phyloP scores from a whole-genome alignment of 1,139 yeast genomes.

The Zygosaccharomyces sapae region DNA sequence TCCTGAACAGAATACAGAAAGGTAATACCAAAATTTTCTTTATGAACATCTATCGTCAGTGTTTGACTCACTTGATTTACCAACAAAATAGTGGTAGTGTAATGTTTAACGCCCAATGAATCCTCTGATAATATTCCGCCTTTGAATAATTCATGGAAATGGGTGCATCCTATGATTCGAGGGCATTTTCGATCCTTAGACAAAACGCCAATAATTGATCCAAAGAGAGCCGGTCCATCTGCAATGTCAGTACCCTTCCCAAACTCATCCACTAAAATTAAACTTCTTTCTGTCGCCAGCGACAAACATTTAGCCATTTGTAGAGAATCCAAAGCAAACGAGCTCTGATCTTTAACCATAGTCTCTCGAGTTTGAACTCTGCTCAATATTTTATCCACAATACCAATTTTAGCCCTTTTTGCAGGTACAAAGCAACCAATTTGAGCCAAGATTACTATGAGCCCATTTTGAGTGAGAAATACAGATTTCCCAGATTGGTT shows the following conservation, averaged over 20 bases:
- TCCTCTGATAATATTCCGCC: constrained; percentile 20
- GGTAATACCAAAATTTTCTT: constrained; percentile 27
- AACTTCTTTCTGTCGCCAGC: constrained; percentile 38
- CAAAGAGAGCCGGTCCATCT: constrained; percentile 47
- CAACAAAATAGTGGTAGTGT: constrained; percentile 34
- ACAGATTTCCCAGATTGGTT: constrained; percentile 52
- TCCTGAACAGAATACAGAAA: constrained; percentile 36
- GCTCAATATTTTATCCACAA: constrained; percentile 44
- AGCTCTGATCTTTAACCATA: constrained; percentile 41
- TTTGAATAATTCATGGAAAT: constrained; percentile 42
- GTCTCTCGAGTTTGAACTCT: constrained; percentile 44
- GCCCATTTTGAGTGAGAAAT: constrained; percentile 43
- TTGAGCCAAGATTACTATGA: constrained; percentile 45
- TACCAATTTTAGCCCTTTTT: constrained; percentile 39
- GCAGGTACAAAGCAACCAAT: constrained; percentile 51
- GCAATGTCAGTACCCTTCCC: constrained; percentile 48
- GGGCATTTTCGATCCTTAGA: constrained; percentile 28
- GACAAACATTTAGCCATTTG: constrained; percentile 43
- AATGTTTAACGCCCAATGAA: constrained; percentile 23
- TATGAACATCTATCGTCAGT: neutral
- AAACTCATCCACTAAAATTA: constrained; percentile 48
- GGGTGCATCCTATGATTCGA: constrained; percentile 41
- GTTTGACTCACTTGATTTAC: constrained; percentile 2
- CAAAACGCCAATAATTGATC: constrained; percentile 38
- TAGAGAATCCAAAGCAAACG: constrained; percentile 45